Conservation (phyloP, 257 asterid genomes). For the Nicotiana sylvestris region DNA sequence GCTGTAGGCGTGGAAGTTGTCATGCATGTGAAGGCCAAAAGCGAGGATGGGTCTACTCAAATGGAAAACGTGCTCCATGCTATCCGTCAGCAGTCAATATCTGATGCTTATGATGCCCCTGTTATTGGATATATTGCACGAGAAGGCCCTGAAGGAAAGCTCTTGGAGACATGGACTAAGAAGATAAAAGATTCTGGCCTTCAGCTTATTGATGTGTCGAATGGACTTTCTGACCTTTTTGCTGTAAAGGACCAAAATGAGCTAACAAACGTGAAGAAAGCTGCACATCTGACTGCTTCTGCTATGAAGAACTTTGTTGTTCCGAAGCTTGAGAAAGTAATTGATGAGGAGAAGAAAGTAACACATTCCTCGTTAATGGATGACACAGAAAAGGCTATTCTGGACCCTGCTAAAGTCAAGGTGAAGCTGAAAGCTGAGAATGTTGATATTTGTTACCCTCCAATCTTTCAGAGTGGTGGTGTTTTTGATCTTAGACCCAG, state of each 20-base stretch:
- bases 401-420: slow-evolving; percentile 56
- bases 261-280: slow-evolving; percentile 29
- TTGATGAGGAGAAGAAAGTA: slow-evolving; percentile 72
- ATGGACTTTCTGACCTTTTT: slow-evolving; percentile 25
- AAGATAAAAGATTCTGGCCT: slow-evolving; percentile 16
- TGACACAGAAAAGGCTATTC: slow-evolving; percentile 66
- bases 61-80: slow-evolving; percentile 22
- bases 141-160: slow-evolving; percentile 31
- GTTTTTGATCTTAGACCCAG: slow-evolving; percentile 28
- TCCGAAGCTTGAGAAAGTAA: slow-evolving; percentile 31
- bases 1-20: slow-evolving; percentile 21
- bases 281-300: slow-evolving; percentile 26
- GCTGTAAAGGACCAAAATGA: slow-evolving; percentile 26
- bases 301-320: slow-evolving; percentile 31
- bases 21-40: slow-evolving; percentile 26
- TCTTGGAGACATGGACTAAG: slow-evolving; percentile 24
- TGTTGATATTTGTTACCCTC: slow-evolving; percentile 83
- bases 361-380: slow-evolving; percentile 63
- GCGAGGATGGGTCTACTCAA: slow-evolving; percentile 17
- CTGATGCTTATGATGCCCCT: slow-evolving; percentile 17
- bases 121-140: slow-evolving; percentile 22
- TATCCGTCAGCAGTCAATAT: slow-evolving; percentile 4
- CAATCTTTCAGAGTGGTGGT: slow-evolving; percentile 58
- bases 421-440: slow-evolving; percentile 72
- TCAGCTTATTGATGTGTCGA: slow-evolving; percentile 18